Conservation (phyloP, 164 flowering plant species). For the Warburgia ugandensis region DNA sequence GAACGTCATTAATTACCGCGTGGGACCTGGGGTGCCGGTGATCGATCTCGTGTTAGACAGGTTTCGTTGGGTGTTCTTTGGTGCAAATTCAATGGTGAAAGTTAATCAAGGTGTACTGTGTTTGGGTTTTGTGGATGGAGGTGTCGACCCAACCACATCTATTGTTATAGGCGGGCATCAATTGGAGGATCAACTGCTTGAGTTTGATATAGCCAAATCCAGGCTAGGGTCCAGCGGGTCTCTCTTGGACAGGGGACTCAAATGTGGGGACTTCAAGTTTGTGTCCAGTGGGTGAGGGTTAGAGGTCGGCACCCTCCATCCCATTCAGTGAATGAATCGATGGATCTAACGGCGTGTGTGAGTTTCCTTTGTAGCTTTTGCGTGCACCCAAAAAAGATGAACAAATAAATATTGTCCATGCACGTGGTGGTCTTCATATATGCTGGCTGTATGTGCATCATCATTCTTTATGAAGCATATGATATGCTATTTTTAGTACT, state of each 20-base stretch:
- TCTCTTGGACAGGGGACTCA: conserved; percentile 20
- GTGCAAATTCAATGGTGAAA: conserved; percentile 36
- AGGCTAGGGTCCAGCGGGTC: conserved; percentile 30
- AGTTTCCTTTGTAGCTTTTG: too few relatives aligned
- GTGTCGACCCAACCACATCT: conserved; percentile 25
- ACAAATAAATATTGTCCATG: too few relatives aligned
- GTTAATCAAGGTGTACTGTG: conserved; percentile 24
- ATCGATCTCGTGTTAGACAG: conserved; percentile 27
- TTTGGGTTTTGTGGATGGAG: conserved; percentile 36
- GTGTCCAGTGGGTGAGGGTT: too few relatives aligned
- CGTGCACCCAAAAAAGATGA: too few relatives aligned
- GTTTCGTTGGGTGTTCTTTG: conserved; percentile 25
- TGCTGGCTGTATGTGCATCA: too few relatives aligned
- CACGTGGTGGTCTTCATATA: too few relatives aligned
- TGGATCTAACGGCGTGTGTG: too few relatives aligned
- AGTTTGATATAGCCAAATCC: conserved; percentile 28
- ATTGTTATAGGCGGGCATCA: conserved; percentile 15
- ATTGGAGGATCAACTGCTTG: conserved; percentile 24
- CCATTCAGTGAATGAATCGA: too few relatives aligned
- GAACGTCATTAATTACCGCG: conserved; percentile 8
- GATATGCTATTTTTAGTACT: too few relatives aligned
- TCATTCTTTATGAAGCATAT: too few relatives aligned
- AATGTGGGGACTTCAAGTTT: conserved; percentile 40
- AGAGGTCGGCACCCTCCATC: too few relatives aligned
- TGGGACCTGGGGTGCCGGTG: conserved; percentile 27